Base-by-base conservation (phyloP, 345 rosid species). In the Moringa oleifera region DNA sequence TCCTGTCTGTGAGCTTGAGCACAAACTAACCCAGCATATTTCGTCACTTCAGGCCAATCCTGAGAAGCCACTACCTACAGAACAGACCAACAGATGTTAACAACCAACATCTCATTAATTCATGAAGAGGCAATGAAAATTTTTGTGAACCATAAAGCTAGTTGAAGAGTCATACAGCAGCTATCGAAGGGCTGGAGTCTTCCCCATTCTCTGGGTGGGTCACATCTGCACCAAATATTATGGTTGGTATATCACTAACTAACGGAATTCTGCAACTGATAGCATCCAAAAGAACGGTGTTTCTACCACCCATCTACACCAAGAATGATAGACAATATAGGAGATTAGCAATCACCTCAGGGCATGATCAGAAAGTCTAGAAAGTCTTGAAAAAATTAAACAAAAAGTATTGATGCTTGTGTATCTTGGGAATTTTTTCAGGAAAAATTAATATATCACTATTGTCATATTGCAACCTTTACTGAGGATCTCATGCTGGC, bases 21-120 rank as follows among this genome's bases (percentile, higher is more conserved):
- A 77, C 99, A 94, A 57, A 94, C 99, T 25, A 94, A 72, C 64
- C 99, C 99, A 0, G 97, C 99, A 61, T 94, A 94, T 68, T 94
- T 94, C 25, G 99, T 94, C 55, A 94, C 99, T 81, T 94, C 99
- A 49, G 99, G 99, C 99, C 99, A 94, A 73, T 94, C 99, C 71
- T 94, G 99, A 50, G 99, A 94, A 66, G 99, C 99, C 62, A 94
- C 99, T 33, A 94, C 99, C 99, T 94, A 71, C 59, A 41, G 17
- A 41, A 79, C 33, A 22, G 64, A 68, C 22, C 64, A 53, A 25
- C 18, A 60, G 36, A 20, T 36, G 61, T 73, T 50, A 74, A 57
- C 55, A 69, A 18, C 64, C 12, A 41, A 7, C 1, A 11, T 41
- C 47, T 41, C 47, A 41, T 1, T 41, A 41, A 7, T 41, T 41